Evolutionary conservation across 2,329 filamentous ascomycete species (phyloP).

Genomic region (Xylaria sp.): DNA sequence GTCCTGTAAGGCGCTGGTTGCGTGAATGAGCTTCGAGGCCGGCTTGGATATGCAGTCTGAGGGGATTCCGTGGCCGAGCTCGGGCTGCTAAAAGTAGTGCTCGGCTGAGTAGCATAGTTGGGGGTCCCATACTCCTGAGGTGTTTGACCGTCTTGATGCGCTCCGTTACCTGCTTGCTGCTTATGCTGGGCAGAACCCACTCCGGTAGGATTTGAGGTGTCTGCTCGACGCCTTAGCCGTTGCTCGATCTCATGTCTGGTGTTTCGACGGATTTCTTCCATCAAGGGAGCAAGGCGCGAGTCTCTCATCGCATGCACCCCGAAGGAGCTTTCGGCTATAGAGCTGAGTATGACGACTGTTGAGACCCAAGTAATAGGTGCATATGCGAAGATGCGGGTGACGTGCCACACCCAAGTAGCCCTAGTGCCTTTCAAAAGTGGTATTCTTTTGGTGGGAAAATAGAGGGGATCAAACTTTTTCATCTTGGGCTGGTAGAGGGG

Average conservation of each 20-base stretch:
- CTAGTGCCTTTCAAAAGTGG: constrained; percentile 43
- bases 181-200: background rate
- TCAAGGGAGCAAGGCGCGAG: constrained; percentile 42
- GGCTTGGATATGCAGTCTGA: constrained; percentile 25
- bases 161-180: background rate
- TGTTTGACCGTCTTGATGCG: background rate
- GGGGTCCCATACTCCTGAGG: constrained; percentile 20
- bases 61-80: background rate
- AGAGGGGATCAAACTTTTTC: constrained; percentile 45
- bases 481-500: constrained; percentile 53
- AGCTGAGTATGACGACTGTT: constrained; percentile 46
- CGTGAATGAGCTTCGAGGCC: constrained; percentile 20
- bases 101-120: constrained; percentile 13
- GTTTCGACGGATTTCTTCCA: constrained; percentile 32
- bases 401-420: constrained; percentile 51
- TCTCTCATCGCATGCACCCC: constrained; percentile 43
- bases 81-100: background rate
- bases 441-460: constrained; percentile 44
- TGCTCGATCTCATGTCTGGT: background rate
- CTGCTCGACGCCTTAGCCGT: constrained; percentile 5
- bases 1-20: constrained; percentile 6
- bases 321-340: constrained; percentile 43
- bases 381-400: constrained; percentile 51
- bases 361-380: constrained; percentile 42
- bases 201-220: background rate